phyloP scores from a whole-genome alignment of 1,139 yeast species.

The Tardiomyces depauwii region DNA sequence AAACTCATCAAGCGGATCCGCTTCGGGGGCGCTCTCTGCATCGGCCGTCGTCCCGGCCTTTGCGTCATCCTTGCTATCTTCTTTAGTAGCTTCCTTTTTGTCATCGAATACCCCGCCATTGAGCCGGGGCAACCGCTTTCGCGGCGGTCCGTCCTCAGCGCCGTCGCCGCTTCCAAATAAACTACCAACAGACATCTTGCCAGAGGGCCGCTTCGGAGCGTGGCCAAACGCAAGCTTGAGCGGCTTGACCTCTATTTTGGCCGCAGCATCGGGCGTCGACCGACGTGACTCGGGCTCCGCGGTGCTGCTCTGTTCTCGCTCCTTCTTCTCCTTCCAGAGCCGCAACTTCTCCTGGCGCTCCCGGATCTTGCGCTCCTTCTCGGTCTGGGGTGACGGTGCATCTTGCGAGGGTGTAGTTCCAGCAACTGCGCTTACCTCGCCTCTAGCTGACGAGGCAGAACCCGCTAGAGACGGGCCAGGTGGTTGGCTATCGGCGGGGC shows the following conservation, averaged over 20 bases:
- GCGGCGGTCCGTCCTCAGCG: background rate
- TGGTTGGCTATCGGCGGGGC: too few relatives aligned
- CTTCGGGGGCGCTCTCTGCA: too few relatives aligned
- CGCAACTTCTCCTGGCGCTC: background rate
- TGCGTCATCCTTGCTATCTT: background rate
- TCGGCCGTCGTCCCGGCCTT: background rate
- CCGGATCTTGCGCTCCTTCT: background rate
- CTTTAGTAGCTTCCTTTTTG: too few relatives aligned
- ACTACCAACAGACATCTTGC: slow-evolving; percentile 6
- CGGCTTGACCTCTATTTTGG: background rate
- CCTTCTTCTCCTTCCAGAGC: background rate
- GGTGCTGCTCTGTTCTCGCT: background rate
- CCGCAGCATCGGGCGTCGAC: background rate
- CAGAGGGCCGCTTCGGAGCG: background rate
- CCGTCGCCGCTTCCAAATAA: background rate
- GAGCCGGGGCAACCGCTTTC: background rate
- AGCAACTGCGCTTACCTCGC: too few relatives aligned
- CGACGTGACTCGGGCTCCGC: background rate
- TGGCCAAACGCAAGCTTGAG: background rate
- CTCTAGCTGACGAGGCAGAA: background rate
- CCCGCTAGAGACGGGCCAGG: too few relatives aligned
- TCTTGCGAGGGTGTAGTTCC: too few relatives aligned
- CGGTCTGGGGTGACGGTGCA: background rate
- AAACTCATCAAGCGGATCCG: slow-evolving; percentile 1
- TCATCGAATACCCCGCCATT: too few relatives aligned